Conservation (phyloP, 2,329 filamentous ascomycete genomes). For the Thielaviopsis euricoi region DNA sequence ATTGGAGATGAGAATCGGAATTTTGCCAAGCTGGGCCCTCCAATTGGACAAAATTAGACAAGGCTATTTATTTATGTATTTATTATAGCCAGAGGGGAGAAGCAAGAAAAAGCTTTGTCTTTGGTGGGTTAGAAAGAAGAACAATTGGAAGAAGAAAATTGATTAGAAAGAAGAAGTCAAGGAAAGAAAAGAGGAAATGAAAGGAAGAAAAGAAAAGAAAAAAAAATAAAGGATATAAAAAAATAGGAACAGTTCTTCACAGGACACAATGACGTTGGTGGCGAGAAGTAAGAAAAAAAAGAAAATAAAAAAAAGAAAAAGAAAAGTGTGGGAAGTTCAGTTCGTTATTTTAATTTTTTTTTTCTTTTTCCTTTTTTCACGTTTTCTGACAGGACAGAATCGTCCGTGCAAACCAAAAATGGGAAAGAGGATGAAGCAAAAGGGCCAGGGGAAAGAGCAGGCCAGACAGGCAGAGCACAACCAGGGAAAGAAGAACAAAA, state of each 20-base stretch:
- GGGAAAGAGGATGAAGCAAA: neutral
- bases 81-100: neutral
- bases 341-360: neutral
- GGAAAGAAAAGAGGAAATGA: constrained; percentile 1
- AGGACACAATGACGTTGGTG: constrained; percentile 1
- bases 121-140: neutral
- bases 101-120: neutral
- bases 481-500: too few species aligned
- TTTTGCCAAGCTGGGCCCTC: neutral
- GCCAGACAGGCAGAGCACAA: too few species aligned
- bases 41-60: neutral
- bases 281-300: neutral
- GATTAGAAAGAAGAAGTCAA: neutral
- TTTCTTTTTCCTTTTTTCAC: too few species aligned
- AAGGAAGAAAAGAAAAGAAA: constrained; percentile 1
- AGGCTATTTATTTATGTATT: too few species aligned
- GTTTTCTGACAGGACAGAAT: too few species aligned
- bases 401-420: neutral
- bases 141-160: neutral
- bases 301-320: constrained; percentile 3
- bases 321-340: neutral
- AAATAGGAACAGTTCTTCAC: neutral
- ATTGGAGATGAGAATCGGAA: neutral
- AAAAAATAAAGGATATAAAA: neutral
- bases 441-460: too few species aligned